phyloP scores from a whole-genome alignment of 1,284 basidiomycete genomes.

The Abortiporus biennis region DNA sequence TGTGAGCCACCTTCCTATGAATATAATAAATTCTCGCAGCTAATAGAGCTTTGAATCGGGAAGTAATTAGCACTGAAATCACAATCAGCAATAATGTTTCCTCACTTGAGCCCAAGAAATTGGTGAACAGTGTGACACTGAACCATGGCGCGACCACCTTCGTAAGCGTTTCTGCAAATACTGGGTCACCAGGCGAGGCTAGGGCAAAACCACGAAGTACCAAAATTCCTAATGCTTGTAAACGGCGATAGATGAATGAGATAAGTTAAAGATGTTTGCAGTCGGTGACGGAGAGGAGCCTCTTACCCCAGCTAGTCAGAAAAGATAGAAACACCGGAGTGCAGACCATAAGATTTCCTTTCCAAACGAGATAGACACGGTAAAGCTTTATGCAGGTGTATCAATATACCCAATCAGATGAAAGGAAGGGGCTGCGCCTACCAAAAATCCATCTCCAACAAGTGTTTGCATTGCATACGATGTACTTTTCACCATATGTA shows the following conservation, averaged over 20 bases:
- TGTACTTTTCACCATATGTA: constrained; percentile 19
- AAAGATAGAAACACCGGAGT: constrained; percentile 10
- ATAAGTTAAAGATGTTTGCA: too few species aligned
- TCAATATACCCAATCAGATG: background rate
- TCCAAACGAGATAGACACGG: constrained; percentile 13
- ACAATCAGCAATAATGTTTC: background rate
- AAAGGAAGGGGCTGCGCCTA: constrained; percentile 1
- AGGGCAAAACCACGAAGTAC: constrained; percentile 13
- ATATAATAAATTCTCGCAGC: constrained; percentile 26
- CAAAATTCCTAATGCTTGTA: constrained; percentile 10
- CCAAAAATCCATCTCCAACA: constrained; percentile 13
- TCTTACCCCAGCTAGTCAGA: constrained; percentile 11
- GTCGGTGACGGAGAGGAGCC: background rate
- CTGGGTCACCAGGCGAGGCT: constrained; percentile 11
- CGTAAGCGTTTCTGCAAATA: constrained; percentile 22
- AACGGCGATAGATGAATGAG: background rate
- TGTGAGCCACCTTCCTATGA: constrained; percentile 26
- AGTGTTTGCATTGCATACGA: constrained; percentile 18
- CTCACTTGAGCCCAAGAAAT: constrained; percentile 29
- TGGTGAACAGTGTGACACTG: constrained; percentile 28
- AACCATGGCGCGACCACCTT: constrained; percentile 32
- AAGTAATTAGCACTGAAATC: background rate
- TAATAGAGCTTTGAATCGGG: background rate
- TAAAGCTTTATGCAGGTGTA: constrained; percentile 8
- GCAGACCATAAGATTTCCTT: constrained; percentile 6